Base-by-base conservation (phyloP, 2,329 filamentous ascomycete species). In the Zarea fungicola region DNA sequence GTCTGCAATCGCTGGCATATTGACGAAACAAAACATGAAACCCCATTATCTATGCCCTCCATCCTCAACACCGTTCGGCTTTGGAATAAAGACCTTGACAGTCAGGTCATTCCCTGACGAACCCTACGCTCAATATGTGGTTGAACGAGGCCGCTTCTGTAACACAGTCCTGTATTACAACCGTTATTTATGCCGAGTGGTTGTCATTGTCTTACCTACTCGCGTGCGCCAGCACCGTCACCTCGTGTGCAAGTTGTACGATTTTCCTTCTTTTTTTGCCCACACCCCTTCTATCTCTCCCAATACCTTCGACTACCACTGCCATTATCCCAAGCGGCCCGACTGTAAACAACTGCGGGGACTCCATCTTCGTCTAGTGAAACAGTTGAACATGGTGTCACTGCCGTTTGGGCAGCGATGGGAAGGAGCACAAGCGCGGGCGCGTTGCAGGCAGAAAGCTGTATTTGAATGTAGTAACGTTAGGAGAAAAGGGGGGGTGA, bases 311-410 rank as follows among this genome's bases (percentile, higher is more conserved):
- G 28, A 22, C n/a, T 42, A 6, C 19, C 28, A 34, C 45, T 26
- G 25, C 35, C 22, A 19, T 36, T 31, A 22, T 42, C 19, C 7
- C 36, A 26, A 34, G 31, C 44, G 44, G 44, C 25, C 44, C 44
- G 44, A 48, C 36, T 48, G n/a, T n/a, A n/a, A 19, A 19, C 9
- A 34, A 18, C 43, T 48, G 44, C 36, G 23, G 43, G 32, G 36
- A 18, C 7, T 19, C 16, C 21, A 5, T 18, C 37, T 36, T 48
- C 46, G 46, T 42, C 46, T 48, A 48, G 39, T 48, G 46, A 48
- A 48, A 48, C 46, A 28, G 29, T 6, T 13, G n/a, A 3, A 19
- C 37, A 16, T 5, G 25, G 41, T 34, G 6, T 14, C 34, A 28
- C 40, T 16, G 22, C 26, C 9, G 21, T 23, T 10, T 13, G 14